Evolutionary conservation across 805 yeast species (phyloP), one percentile per base, ranked within the genome.

Genomic region (Novakomyces olei): DNA sequence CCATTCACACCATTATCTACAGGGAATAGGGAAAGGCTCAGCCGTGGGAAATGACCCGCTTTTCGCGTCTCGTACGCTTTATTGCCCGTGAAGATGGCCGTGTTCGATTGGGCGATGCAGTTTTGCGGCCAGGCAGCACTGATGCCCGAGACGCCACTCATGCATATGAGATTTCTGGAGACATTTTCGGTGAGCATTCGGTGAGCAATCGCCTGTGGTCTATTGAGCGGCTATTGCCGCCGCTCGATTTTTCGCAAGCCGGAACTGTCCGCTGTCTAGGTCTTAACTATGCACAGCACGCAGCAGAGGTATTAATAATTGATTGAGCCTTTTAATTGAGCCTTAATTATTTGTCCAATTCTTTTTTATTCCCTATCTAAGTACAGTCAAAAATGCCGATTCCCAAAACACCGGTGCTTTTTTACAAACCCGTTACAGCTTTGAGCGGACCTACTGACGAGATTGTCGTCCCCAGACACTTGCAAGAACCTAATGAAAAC

Each of bases 321-420:
- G n/a, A n/a, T n/a, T n/a, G n/a, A n/a, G n/a, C n/a, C n/a, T n/a
- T n/a, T n/a, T n/a, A n/a, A n/a, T n/a, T n/a, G n/a, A n/a, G n/a
- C n/a, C n/a, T n/a, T n/a, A n/a, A n/a, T n/a, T n/a, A n/a, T n/a
- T n/a, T n/a, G n/a, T n/a, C n/a, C n/a, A n/a, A n/a, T n/a, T n/a
- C n/a, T n/a, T n/a, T n/a, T n/a, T n/a, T n/a, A n/a, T n/a, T n/a
- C n/a, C n/a, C n/a, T n/a, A n/a, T n/a, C n/a, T n/a, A n/a, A n/a
- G n/a, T n/a, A 4, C 45, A 41, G 27, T 42, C 40, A 10, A 8
- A 41, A 25, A 2, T 52, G 39, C 50, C 59, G 15, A 46, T 53
- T 14, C 72, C 72, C 2, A 45, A 54, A 34, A 59, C 53, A 44
- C 72, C 72, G 3, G 54, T 63, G 15, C 41, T 65, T 12, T 65